phyloP scores from a whole-genome alignment of 2,329 filamentous ascomycete genomes.

The Aspergillus unguis region DNA sequence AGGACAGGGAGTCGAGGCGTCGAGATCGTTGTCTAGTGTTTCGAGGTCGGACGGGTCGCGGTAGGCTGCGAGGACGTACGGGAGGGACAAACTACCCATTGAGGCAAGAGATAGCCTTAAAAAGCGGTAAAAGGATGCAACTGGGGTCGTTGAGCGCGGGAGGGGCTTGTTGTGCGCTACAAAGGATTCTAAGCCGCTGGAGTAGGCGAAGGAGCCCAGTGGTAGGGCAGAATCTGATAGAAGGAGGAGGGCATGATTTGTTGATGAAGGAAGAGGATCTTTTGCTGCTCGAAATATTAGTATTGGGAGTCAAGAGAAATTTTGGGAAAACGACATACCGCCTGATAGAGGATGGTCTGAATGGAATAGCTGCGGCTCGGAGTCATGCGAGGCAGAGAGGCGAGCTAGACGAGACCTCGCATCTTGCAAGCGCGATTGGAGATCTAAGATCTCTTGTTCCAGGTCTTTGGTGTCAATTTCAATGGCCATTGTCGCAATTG shows the following conservation, averaged over 20 bases:
- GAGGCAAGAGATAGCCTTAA: slow-evolving; percentile 56
- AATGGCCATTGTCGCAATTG: slow-evolving; percentile 21
- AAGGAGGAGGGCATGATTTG: slow-evolving; percentile 56
- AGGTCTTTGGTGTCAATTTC: slow-evolving; percentile 22
- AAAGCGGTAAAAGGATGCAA: slow-evolving; percentile 53
- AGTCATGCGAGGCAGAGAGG: slow-evolving; percentile 4
- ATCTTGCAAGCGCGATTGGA: slow-evolving; percentile 48
- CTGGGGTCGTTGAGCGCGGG: slow-evolving; percentile 29
- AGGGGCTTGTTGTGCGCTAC: slow-evolving; percentile 54
- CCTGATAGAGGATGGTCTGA: slow-evolving; percentile 2
- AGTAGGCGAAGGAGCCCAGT: slow-evolving; percentile 64
- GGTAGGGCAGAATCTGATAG: slow-evolving; percentile 63
- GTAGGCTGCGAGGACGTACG: slow-evolving; percentile 58
- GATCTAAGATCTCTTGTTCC: slow-evolving; percentile 43
- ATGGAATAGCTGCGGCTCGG: neutral
- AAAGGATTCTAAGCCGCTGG: slow-evolving; percentile 62
- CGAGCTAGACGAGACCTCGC: slow-evolving; percentile 43
- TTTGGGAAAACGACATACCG: slow-evolving; percentile 5
- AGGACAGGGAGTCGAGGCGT: slow-evolving; percentile 61
- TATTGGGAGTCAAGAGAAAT: neutral
- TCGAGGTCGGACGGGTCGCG: slow-evolving; percentile 48
- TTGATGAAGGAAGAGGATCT: slow-evolving; percentile 12
- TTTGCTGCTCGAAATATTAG: neutral
- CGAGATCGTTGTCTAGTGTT: slow-evolving; percentile 60
- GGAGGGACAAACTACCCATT: slow-evolving; percentile 57